Conservation (phyloP, 2,329 filamentous ascomycete genomes). For the Hypomyces perniciosus region DNA sequence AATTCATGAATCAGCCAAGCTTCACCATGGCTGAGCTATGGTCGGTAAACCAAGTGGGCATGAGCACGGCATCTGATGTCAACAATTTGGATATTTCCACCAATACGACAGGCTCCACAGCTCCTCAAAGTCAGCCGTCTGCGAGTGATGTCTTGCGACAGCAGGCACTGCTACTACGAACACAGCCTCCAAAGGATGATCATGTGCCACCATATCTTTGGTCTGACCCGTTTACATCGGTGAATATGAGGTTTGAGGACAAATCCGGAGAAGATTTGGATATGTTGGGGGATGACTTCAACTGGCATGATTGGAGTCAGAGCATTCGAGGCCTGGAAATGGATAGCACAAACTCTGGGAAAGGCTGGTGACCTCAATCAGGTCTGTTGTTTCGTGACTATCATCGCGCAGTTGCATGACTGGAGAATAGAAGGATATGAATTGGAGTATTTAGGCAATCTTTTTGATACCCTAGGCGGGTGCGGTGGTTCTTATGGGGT, state of each 20-base stretch:
- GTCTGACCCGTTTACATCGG: constrained; percentile 28
- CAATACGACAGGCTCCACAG: neutral
- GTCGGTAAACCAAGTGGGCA: constrained; percentile 15
- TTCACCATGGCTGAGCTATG: constrained; percentile 32
- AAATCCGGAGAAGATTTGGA: constrained; percentile 29
- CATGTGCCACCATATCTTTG: constrained; percentile 38
- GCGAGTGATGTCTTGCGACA: constrained; percentile 12
- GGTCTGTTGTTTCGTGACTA: neutral
- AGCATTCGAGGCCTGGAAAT: constrained; percentile 35
- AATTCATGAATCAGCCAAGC: constrained; percentile 32
- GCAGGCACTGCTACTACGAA: constrained; percentile 16
- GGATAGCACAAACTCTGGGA: constrained; percentile 20
- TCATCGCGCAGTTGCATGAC: neutral
- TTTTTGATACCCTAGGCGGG: neutral
- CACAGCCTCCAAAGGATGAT: constrained; percentile 26
- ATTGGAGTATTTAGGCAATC: neutral
- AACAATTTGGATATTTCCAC: neutral
- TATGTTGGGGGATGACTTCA: constrained; percentile 38
- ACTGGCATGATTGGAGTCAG: constrained; percentile 46
- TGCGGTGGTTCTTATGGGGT: neutral
- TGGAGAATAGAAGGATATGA: neutral
- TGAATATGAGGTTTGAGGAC: constrained; percentile 25
- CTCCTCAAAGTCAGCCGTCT: neutral
- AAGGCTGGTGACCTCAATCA: constrained; percentile 17
- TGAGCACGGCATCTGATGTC: constrained; percentile 1